Evolutionary conservation across 2,329 filamentous ascomycete genomes (phyloP).

Genomic region (Ascochyta clinopodiicola): DNA sequence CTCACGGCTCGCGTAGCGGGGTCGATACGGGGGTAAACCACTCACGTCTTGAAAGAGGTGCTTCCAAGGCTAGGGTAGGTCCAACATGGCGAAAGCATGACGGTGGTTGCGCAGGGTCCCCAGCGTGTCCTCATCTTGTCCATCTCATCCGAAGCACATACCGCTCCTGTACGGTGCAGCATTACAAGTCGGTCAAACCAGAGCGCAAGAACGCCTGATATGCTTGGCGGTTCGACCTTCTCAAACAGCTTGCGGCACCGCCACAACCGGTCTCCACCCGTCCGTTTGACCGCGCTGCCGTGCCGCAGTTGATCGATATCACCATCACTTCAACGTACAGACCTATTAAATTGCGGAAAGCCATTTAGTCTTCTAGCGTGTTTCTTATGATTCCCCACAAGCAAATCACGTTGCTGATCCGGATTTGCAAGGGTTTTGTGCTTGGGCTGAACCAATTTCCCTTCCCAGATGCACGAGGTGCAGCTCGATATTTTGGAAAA

Average conservation of each 20-base stretch:
- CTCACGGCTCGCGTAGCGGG: slow-evolving; percentile 19
- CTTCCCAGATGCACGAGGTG: neutral
- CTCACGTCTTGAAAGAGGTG: neutral
- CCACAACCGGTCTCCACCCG: slow-evolving; percentile 9
- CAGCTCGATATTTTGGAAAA: neutral
- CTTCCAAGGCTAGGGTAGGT: slow-evolving; percentile 2
- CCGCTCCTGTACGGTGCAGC: neutral
- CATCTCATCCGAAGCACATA: neutral
- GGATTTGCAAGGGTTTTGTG: slow-evolving; percentile 3
- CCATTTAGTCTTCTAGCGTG: slow-evolving; percentile 21
- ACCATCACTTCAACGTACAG: slow-evolving; percentile 3
- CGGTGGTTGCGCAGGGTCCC: slow-evolving; percentile 1
- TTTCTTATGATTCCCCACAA: slow-evolving; percentile 10
- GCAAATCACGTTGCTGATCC: slow-evolving; percentile 16
- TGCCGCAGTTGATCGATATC: slow-evolving; percentile 2
- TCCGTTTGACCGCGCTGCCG: slow-evolving; percentile 2
- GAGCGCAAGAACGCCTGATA: slow-evolving; percentile 1
- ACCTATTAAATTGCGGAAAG: slow-evolving; percentile 1
- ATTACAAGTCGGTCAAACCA: neutral
- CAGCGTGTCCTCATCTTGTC: slow-evolving; percentile 8
- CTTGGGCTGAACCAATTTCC: slow-evolving; percentile 6
- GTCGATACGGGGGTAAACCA: slow-evolving; percentile 10
- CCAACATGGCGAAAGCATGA: slow-evolving; percentile 7
- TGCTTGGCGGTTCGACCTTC: slow-evolving; percentile 11
- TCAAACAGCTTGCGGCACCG: slow-evolving; percentile 8